Evolutionary conservation across 2,329 filamentous ascomycete genomes (phyloP), one percentile per base, ranked within the genome.

Genomic region (Cryoendolithus antarcticus): DNA sequence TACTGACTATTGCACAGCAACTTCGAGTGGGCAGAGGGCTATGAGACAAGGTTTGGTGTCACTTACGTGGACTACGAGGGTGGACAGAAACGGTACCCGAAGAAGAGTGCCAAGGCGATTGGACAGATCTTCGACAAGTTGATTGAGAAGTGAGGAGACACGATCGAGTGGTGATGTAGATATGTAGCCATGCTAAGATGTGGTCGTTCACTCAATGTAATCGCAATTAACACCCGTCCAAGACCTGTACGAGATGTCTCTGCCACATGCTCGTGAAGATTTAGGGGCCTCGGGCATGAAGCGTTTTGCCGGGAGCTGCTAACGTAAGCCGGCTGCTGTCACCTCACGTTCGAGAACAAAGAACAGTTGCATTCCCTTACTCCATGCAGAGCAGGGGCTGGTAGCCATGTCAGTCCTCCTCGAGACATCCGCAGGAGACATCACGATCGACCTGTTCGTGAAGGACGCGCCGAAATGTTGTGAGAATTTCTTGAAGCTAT

Each of bases 401-500:
- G 15, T 19, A 19, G 15, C 15, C 15, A 96, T 96, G 89, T 94
- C 86, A 46, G 89, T 94, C 40, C 73, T 96, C 24, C 71, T 98
- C 37, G 89, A 98, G 65, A 95, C 91, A 28, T 94, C 82, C 42
- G 75, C 80, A 2, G 89, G 89, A 55, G 91, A 98, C 62, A 82
- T 98, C 55, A 89, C 94, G 48, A 86, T 96, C 54, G 89, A 98
- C 60, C 72, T 98, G 19, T 69, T 94, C 45, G 78, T 91, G 37
- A 84, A 94, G 51, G 83, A 89, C 57, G 84, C 86, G 32, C 91
- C 89, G 2, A 89, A 80, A 62, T 79, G 86, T 51, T 96, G 89
- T 69, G 83, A 95, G 66, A 98, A 96, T 72, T 96, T 98, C 62
- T 70, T 98, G 41, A 96, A 98, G 72, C 83, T 98, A 52, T 95